These are phyloP conservation scores for Colletotrichum shisoi DNA, from an alignment of 2,329 filamentous ascomycete species.

Conservation along the genomic window DNA sequence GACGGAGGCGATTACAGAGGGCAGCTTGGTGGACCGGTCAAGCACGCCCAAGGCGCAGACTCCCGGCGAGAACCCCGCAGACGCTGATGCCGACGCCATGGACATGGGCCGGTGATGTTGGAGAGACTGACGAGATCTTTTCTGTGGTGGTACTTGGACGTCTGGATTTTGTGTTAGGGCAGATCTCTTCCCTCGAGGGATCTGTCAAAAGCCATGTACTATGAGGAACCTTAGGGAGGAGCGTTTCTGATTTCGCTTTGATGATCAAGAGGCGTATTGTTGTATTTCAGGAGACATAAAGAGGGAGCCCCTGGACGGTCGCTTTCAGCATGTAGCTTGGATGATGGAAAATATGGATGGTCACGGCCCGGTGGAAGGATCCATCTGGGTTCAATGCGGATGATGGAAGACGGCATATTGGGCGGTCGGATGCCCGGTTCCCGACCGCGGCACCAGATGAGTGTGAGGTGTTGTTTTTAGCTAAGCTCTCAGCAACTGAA, in stretches of 20 bases:
- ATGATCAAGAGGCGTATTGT: conserved; percentile 38
- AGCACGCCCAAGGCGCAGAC: conserved; percentile 43
- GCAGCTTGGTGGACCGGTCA: conserved; percentile 46
- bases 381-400: conserved; percentile 23
- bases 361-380: conserved; percentile 1
- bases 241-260: conserved; percentile 38
- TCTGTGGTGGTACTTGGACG: background rate
- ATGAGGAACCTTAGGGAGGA: conserved; percentile 38
- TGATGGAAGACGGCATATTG: background rate
- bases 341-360: conserved; percentile 30
- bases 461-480: conserved; percentile 23
- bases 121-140: background rate
- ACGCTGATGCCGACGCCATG: conserved; percentile 40
- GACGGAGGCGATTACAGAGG: conserved; percentile 50
- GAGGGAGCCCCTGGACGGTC: conserved; percentile 38
- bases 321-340: conserved; percentile 39
- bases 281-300: conserved; percentile 38
- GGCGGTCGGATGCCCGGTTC: conserved; percentile 17
- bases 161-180: conserved; percentile 13
- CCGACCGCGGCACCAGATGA: conserved; percentile 3
- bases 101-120: conserved; percentile 44
- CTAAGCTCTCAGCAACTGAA: conserved; percentile 28
- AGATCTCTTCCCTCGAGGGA: conserved; percentile 9
- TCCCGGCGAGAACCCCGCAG: conserved; percentile 40
- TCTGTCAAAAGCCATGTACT: conserved; percentile 37